A percentile compares a stretch with the other conserved stretches of the same genome.
Evolutionary conservation across 106 monocot genomes (phyloP).

Genomic region (Cymbidium sinense): DNA sequence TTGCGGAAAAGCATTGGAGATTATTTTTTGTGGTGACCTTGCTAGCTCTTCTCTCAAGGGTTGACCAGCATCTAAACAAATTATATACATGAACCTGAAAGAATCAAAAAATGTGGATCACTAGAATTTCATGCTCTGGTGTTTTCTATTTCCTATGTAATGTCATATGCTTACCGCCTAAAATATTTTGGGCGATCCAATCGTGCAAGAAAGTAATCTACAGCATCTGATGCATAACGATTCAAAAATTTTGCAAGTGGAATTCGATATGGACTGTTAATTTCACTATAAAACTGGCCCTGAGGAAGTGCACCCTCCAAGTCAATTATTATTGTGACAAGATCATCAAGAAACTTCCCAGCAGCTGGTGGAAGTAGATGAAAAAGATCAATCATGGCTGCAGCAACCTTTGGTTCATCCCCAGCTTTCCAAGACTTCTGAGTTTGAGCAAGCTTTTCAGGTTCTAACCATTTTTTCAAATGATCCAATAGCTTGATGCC

Average conservation of each 20-base stretch:
- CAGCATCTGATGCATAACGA: slow-evolving; percentile 84
- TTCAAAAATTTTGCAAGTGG: slow-evolving; percentile 95
- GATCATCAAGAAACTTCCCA: slow-evolving; percentile 94
- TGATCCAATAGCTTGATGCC: slow-evolving; percentile 93
- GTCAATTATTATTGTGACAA: slow-evolving; percentile 93
- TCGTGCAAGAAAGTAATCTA: slow-evolving; percentile 91
- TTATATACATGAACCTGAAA: slow-evolving; percentile 89
- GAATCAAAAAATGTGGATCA: slow-evolving; percentile 7
- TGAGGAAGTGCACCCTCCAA: slow-evolving; percentile 85
- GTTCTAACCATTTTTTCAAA: slow-evolving; percentile 97
- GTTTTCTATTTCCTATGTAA: background rate
- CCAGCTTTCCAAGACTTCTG: slow-evolving; percentile 95
- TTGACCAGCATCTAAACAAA: slow-evolving; percentile 82
- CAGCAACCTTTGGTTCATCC: slow-evolving; percentile 98
- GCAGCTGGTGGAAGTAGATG: slow-evolving; percentile 98
- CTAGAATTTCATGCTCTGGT: background rate
- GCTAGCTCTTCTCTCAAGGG: slow-evolving; percentile 85
- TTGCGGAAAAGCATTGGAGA: slow-evolving; percentile 75
- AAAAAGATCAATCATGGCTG: slow-evolving; percentile 99
- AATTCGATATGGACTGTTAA: slow-evolving; percentile 91
- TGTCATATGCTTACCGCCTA: slow-evolving; percentile 41
- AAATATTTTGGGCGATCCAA: slow-evolving; percentile 90
- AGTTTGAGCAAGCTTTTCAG: slow-evolving; percentile 93
- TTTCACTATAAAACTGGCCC: slow-evolving; percentile 97
- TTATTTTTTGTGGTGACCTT: slow-evolving; percentile 84